Evolutionary conservation across 352 stramenopile species (phyloP).

Genomic region (Phytopythium aichiense): DNA sequence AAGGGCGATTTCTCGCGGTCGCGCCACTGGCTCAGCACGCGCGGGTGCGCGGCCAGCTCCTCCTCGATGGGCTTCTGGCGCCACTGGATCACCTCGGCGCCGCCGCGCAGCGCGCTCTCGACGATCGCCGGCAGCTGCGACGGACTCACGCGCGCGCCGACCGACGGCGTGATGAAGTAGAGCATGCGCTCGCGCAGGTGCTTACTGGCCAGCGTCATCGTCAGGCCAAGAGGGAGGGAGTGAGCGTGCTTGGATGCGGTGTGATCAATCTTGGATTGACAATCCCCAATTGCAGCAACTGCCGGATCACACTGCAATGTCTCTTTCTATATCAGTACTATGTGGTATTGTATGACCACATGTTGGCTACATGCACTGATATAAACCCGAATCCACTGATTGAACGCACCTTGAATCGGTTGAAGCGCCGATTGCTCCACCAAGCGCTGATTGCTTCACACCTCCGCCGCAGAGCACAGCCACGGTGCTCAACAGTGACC

Average conservation of each 20-base stretch:
- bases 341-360: no score
- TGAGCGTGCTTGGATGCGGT: not conserved
- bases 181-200: constrained; percentile 17
- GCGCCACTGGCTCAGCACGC: constrained; percentile 25
- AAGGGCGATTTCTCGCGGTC: constrained; percentile 17
- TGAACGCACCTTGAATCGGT: no score
- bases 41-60: constrained; percentile 20
- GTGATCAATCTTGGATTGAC: no score
- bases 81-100: constrained; percentile 46
- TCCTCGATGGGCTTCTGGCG: constrained; percentile 38
- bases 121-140: constrained; percentile 29
- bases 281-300: no score
- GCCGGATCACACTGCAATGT: no score
- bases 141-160: constrained; percentile 19
- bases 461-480: no score
- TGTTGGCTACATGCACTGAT: no score
- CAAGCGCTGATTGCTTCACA: no score
- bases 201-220: constrained; percentile 4
- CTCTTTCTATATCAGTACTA: no score
- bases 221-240: not conserved
- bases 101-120: constrained; percentile 38
- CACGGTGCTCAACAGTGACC: no score
- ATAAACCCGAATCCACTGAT: no score
- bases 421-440: no score
- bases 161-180: constrained; percentile 64